These are phyloP conservation scores for Suhomyces chickasaworum DNA, from an alignment of 1,139 yeast genomes.

Conservation along the genomic window DNA sequence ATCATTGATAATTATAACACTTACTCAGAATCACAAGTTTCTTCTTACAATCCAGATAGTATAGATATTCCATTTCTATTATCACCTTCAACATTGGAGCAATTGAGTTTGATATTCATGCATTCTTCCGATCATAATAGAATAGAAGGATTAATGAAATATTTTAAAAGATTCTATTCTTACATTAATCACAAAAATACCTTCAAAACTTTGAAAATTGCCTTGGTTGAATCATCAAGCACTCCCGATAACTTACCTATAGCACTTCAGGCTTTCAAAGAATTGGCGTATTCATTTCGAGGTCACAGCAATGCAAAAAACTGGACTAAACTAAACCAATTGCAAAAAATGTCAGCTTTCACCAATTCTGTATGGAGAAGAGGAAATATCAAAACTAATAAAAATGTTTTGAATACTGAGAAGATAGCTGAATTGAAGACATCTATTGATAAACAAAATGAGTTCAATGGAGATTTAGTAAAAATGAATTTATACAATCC, in stretches of 20 bases:
- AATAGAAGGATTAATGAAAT: constrained; percentile 34
- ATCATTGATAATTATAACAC: constrained; percentile 31
- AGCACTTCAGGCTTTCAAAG: constrained; percentile 31
- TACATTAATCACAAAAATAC: constrained; percentile 31
- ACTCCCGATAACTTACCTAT: constrained; percentile 23
- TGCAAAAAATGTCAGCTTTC: constrained; percentile 20
- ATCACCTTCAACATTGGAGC: constrained; percentile 27
- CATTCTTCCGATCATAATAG: constrained; percentile 29
- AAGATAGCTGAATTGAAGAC: constrained; percentile 18
- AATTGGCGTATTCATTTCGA: constrained; percentile 23
- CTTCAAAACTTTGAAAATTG: constrained; percentile 30
- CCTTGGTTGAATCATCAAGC: constrained; percentile 38
- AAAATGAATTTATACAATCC: constrained; percentile 29
- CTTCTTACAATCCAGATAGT: constrained; percentile 23
- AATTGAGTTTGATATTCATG: constrained; percentile 32
- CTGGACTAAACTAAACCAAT: constrained; percentile 11
- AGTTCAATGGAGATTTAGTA: constrained; percentile 15
- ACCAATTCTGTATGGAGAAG: constrained; percentile 30
- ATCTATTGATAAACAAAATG: constrained; percentile 25
- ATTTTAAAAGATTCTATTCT: constrained; percentile 45
- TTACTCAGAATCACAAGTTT: constrained; percentile 22
- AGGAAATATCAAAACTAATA: constrained; percentile 25
- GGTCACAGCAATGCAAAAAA: constrained; percentile 19
- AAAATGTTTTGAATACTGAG: constrained; percentile 14
- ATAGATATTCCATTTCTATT: constrained; percentile 36